Conservation (phyloP, 345 rosid genomes). For the Erysimum cheiranthoides region DNA sequence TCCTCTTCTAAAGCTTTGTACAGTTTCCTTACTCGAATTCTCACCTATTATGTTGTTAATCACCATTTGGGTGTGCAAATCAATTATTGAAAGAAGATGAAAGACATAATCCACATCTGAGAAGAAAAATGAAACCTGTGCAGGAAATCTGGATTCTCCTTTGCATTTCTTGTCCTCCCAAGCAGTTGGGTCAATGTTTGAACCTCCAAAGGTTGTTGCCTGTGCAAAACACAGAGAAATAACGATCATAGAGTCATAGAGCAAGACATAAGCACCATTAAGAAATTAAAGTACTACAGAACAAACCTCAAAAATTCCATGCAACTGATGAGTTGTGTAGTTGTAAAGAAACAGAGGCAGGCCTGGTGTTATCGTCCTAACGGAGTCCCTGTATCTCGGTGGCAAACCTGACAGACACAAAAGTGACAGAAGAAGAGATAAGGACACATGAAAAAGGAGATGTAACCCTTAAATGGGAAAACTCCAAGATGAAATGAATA, state of each 20-base stretch:
- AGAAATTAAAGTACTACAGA: background rate
- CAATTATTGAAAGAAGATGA: background rate
- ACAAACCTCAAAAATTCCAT: conserved; percentile 92
- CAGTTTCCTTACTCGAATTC: conserved; percentile 71
- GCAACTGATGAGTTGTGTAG: conserved; percentile 94
- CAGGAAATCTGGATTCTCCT: conserved; percentile 97
- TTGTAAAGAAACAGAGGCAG: conserved; percentile 90
- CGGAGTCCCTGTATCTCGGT: conserved; percentile 95
- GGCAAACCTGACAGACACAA: conserved; percentile 69
- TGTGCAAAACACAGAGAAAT: conserved; percentile 39
- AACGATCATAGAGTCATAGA: background rate
- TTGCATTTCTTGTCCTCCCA: conserved; percentile 97
- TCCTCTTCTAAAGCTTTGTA: conserved; percentile 94
- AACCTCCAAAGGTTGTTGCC: conserved; percentile 93
- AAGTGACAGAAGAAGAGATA: conserved; percentile 1
- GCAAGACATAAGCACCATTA: conserved; percentile 5
- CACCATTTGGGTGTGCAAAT: conserved; percentile 1
- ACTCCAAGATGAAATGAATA: conserved; percentile 41
- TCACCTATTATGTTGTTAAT: conserved; percentile 55
- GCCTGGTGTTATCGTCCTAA: conserved; percentile 90
- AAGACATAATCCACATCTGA: background rate
- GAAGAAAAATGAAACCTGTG: conserved; percentile 62
- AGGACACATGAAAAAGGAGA: background rate
- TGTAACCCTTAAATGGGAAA: background rate
- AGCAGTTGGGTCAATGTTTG: conserved; percentile 94